These are phyloP conservation scores for Paecilomyces dactylethromorphus DNA, from an alignment of 2,329 filamentous ascomycete genomes.

Conservation along the genomic window DNA sequence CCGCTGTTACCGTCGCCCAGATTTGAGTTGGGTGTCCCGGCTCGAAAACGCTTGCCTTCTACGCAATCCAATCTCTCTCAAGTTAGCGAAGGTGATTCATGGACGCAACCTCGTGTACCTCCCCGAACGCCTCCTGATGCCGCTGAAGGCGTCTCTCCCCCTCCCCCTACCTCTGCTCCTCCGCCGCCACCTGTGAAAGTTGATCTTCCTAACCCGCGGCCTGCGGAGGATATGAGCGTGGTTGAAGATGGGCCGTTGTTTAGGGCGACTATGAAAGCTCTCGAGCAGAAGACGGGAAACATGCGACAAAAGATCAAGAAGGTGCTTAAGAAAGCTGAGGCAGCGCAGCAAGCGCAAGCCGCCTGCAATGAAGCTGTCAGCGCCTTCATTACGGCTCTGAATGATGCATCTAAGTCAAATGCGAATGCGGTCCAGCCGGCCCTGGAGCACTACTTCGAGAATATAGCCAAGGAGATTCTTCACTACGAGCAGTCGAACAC, in stretches of 20 bases:
- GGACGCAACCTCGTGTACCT: conserved; percentile 25
- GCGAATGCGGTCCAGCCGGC: conserved; percentile 95
- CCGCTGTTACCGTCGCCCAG: conserved; percentile 64
- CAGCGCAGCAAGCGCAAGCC: conserved; percentile 70
- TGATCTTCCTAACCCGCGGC: conserved; percentile 78
- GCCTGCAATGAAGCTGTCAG: conserved; percentile 80
- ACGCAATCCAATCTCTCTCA: conserved; percentile 80
- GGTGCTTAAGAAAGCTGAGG: conserved; percentile 88
- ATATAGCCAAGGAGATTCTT: conserved; percentile 86
- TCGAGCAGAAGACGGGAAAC: conserved; percentile 93
- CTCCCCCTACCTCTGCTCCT: conserved; percentile 16
- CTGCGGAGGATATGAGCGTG: conserved; percentile 75
- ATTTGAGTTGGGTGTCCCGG: conserved; percentile 66
- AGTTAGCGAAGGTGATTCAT: conserved; percentile 62
- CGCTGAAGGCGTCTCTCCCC: conserved; percentile 12
- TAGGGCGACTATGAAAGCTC: conserved; percentile 88
- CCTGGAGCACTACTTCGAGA: conserved; percentile 96
- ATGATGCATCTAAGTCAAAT: conserved; percentile 83
- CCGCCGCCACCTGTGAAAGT: conserved; percentile 58
- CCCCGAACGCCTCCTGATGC: conserved; percentile 25
- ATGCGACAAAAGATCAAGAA: conserved; percentile 96
- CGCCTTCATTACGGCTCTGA: conserved; percentile 76
- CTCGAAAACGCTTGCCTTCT: conserved; percentile 76
- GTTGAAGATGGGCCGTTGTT: conserved; percentile 93
- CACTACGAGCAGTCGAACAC: conserved; percentile 81